Evolutionary conservation across 1,284 basidiomycete species (phyloP).

Genomic region (Pterulicium gracile): DNA sequence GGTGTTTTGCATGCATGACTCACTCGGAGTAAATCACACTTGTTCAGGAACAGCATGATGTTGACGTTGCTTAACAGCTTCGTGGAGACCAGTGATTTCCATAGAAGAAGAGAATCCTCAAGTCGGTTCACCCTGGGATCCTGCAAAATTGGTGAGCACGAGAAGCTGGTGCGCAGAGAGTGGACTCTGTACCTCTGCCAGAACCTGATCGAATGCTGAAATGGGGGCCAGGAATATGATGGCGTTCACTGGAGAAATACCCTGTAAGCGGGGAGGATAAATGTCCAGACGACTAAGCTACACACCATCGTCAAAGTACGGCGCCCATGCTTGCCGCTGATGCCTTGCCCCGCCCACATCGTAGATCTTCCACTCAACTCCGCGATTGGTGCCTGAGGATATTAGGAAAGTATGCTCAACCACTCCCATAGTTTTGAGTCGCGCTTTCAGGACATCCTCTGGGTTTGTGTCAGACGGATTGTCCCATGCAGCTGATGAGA

Average conservation of each 20-base stretch:
- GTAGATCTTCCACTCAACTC: constrained; percentile 66
- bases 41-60: constrained; percentile 72
- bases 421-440: constrained; percentile 67
- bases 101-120: constrained; percentile 64
- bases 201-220: constrained; percentile 73
- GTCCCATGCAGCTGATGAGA: too few relatives aligned
- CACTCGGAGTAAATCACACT: constrained; percentile 62
- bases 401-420: constrained; percentile 68
- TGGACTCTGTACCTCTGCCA: constrained; percentile 46
- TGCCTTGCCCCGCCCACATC: constrained; percentile 71
- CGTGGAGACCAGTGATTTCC: constrained; percentile 59
- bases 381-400: constrained; percentile 41
- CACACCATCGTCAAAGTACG: constrained; percentile 73
- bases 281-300: constrained; percentile 4
- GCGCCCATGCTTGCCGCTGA: constrained; percentile 73
- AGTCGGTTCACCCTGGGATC: constrained; percentile 61
- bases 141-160: constrained; percentile 21
- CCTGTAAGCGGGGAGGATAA: background rate
- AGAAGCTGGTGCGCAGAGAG: constrained; percentile 3
- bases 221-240: constrained; percentile 80
- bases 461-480: too few relatives aligned
- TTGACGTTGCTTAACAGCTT: constrained; percentile 57
- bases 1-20: constrained; percentile 11
- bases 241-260: constrained; percentile 46
- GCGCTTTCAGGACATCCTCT: constrained; percentile 67